Evolutionary conservation across 495 filamentous ascomycete species (phyloP).

Genomic region (Penicillium longicatenatum): DNA sequence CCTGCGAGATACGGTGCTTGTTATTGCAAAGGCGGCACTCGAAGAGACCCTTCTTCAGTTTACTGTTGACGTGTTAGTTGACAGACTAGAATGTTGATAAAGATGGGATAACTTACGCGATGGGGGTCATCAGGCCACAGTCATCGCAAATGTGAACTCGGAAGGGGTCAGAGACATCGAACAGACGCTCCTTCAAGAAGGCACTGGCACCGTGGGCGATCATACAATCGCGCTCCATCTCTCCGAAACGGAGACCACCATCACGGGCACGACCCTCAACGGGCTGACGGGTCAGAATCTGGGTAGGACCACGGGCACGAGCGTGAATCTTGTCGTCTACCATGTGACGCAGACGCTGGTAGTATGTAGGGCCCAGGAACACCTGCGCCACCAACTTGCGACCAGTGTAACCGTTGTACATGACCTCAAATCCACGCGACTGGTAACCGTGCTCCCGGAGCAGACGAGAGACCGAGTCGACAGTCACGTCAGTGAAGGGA

Average conservation of each 20-base stretch:
- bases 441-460: conserved; percentile 95
- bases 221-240: conserved; percentile 99
- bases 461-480: conserved; percentile 86
- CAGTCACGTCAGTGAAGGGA: conserved; percentile 96
- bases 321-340: conserved; percentile 99
- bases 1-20: conserved; percentile 96
- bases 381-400: conserved; percentile 90
- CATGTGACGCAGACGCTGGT: conserved; percentile 98
- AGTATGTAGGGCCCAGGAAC: conserved; percentile 97
- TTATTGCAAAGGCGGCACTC: conserved; percentile 98
- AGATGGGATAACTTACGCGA: conserved; percentile 73
- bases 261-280: conserved; percentile 97
- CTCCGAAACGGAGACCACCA: conserved; percentile 97
- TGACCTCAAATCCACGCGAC: conserved; percentile 93
- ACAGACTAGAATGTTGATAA: background rate
- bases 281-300: conserved; percentile 97
- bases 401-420: conserved; percentile 98
- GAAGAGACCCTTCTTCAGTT: conserved; percentile 89
- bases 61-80: conserved; percentile 52
- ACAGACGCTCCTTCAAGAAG: conserved; percentile 96
- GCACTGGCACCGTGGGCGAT: conserved; percentile 95
- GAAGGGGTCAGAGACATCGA: conserved; percentile 98
- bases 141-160: conserved; percentile 98
- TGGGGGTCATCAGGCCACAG: conserved; percentile 97
- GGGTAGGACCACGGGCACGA: conserved; percentile 88